phyloP scores from a whole-genome alignment of 495 filamentous ascomycete species.

The Aspergillus ellipticus region DNA sequence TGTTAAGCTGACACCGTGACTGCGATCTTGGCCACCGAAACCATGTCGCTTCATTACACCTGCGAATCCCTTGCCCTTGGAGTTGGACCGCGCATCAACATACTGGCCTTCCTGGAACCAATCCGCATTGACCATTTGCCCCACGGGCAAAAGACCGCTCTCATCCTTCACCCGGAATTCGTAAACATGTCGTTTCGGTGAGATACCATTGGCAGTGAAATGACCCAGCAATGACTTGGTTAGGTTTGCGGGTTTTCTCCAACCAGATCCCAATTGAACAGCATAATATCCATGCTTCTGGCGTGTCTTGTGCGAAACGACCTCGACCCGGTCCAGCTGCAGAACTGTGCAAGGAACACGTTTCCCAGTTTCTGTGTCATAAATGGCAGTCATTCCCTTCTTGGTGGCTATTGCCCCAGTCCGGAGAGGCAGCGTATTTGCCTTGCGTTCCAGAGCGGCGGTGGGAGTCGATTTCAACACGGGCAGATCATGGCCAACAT shows the following conservation, averaged over 20 bases:
- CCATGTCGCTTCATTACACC: constrained; percentile 97
- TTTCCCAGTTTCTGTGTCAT: constrained; percentile 67
- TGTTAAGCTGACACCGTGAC: constrained; percentile 88
- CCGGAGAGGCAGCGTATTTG: constrained; percentile 69
- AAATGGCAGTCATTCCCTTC: constrained; percentile 92
- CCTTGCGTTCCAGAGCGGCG: constrained; percentile 77
- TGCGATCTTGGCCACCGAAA: constrained; percentile 81
- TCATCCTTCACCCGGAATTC: constrained; percentile 81
- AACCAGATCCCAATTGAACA: constrained; percentile 82
- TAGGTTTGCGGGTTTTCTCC: constrained; percentile 70
- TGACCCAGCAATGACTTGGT: constrained; percentile 79
- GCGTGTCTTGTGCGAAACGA: constrained; percentile 77
- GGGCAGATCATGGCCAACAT: constrained; percentile 42
- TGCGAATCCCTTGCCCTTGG: constrained; percentile 84
- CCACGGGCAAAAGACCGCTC: constrained; percentile 67
- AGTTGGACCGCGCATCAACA: constrained; percentile 76
- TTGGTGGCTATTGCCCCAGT: constrained; percentile 82
- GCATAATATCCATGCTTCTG: constrained; percentile 84
- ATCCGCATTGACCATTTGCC: constrained; percentile 67
- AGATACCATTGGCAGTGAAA: constrained; percentile 70
- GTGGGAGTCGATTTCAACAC: constrained; percentile 66
- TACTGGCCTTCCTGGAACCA: constrained; percentile 91
- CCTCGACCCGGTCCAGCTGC: constrained; percentile 88
- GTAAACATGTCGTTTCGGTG: constrained; percentile 73
- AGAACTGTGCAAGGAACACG: constrained; percentile 87